Evolutionary conservation across 768 basidiomycete genomes (phyloP).

Genomic region (Exsudoporus frostii): DNA sequence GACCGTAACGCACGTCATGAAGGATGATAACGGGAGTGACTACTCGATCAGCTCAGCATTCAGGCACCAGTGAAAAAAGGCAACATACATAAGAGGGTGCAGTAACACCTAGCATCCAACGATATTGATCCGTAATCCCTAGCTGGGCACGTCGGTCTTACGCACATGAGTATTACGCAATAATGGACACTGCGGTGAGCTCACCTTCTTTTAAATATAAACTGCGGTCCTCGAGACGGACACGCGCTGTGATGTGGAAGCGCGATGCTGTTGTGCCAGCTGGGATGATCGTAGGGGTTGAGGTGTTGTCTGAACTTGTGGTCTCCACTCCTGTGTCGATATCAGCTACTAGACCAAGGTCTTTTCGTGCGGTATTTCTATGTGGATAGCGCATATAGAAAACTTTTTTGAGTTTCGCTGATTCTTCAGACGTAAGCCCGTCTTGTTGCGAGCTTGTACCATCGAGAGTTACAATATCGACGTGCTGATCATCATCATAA

Average conservation of each 20-base stretch:
- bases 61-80: background rate
- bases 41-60: slow-evolving; percentile 1
- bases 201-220: slow-evolving; percentile 41
- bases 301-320: background rate
- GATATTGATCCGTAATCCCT: slow-evolving; percentile 36
- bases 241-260: slow-evolving; percentile 46
- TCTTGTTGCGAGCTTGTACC: background rate
- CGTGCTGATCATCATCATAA: slow-evolving; percentile 30
- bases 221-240: slow-evolving; percentile 44
- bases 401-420: slow-evolving; percentile 1
- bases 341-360: slow-evolving; percentile 31
- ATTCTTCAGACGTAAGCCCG: background rate
- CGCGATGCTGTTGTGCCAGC: slow-evolving; percentile 29
- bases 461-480: slow-evolving; percentile 33
- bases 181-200: slow-evolving; percentile 1
- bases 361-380: slow-evolving; percentile 39
- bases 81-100: slow-evolving; percentile 47
- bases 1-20: slow-evolving; percentile 37
- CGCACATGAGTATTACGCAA: slow-evolving; percentile 3
- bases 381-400: slow-evolving; percentile 42
- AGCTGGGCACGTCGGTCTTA: slow-evolving; percentile 34
- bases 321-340: background rate
- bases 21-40: slow-evolving; percentile 30
- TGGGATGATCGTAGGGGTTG: slow-evolving; percentile 4
- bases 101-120: slow-evolving; percentile 44